Evolutionary conservation across 306 rosid genomes (phyloP).

Genomic region (Lathyrus oleraceus): DNA sequence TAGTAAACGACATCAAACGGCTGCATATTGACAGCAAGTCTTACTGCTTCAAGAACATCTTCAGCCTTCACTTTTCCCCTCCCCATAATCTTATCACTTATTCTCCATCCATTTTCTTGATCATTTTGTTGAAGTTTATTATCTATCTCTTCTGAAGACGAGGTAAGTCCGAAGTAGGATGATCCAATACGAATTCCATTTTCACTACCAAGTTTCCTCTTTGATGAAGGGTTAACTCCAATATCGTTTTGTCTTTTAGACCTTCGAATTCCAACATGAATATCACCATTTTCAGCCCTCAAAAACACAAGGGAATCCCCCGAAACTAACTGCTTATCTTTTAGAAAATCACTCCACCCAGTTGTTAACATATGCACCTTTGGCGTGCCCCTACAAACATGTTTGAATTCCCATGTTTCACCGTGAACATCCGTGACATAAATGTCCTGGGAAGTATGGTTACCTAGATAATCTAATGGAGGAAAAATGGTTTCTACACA

Average conservation of each 20-base stretch:
- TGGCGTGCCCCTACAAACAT: too few species aligned
- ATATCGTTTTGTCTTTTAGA: constrained; percentile 59
- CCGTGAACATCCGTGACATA: too few species aligned
- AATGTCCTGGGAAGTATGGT: too few species aligned
- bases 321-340: constrained; percentile 71
- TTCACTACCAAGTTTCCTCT: constrained; percentile 59
- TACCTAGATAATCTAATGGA: too few species aligned
- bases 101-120: too few species aligned
- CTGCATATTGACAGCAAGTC: constrained; percentile 55
- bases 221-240: constrained; percentile 49
- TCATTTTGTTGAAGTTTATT: too few species aligned
- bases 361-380: constrained; percentile 84
- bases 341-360: constrained; percentile 87
- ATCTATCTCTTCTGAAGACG: too few species aligned
- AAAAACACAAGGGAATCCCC: constrained; percentile 88
- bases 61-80: too few species aligned
- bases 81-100: constrained; percentile 44
- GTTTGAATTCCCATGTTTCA: too few species aligned
- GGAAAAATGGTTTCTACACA: too few species aligned
- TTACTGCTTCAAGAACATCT: constrained; percentile 67
- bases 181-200: constrained; percentile 37
- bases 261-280: constrained; percentile 73
- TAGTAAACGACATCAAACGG: constrained; percentile 79
- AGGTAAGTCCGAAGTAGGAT: constrained; percentile 57
- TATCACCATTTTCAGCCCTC: constrained; percentile 67